Percentiles rank a stretch among this genome's conserved stretches.
phyloP scores from a whole-genome alignment of 768 basidiomycete species.

The Mycena alexandri region DNA sequence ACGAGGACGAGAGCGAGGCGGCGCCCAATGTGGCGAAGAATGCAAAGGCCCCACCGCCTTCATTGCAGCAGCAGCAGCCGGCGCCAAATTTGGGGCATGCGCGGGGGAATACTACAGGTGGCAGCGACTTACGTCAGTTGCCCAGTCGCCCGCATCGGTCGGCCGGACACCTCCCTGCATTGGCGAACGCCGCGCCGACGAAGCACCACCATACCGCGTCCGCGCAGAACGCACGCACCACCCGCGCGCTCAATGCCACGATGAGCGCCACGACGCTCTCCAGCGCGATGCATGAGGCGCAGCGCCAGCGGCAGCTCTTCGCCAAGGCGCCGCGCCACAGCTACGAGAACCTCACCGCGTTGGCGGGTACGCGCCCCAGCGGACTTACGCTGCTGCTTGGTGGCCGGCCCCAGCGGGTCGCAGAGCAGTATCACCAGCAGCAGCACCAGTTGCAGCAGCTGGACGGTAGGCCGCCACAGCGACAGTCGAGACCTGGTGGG shows the following conservation, averaged over 20 bases:
- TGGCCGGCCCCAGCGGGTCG: constrained; percentile 33
- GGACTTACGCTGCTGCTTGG: constrained; percentile 40
- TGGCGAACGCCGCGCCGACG: constrained; percentile 69
- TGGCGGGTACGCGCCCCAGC: constrained; percentile 44
- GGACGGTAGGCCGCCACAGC: constrained; percentile 7
- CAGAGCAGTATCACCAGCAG: constrained; percentile 41
- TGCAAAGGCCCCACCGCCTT: constrained; percentile 35
- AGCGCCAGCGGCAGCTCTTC: constrained; percentile 67
- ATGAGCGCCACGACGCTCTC: constrained; percentile 17
- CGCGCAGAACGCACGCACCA: constrained; percentile 32
- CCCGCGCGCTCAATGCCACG: constrained; percentile 26
- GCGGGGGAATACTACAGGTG: constrained; percentile 21
- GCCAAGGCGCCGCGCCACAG: constrained; percentile 76
- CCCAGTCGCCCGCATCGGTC: constrained; percentile 38
- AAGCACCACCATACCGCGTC: constrained; percentile 18
- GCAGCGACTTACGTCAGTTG: constrained; percentile 36
- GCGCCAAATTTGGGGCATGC: constrained; percentile 19
- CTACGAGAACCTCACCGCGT: constrained; percentile 66
- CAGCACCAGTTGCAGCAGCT: constrained; percentile 38
- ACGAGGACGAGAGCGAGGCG: constrained; percentile 34
- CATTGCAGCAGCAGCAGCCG: constrained; percentile 28
- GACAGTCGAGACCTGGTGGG: constrained; percentile 35
- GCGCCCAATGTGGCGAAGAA: background rate
- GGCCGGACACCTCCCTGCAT: constrained; percentile 29
- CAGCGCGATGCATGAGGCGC: constrained; percentile 30